Evolutionary conservation across 2,329 filamentous ascomycete species (phyloP).

Genomic region (Ascochyta viciae-villosae): DNA sequence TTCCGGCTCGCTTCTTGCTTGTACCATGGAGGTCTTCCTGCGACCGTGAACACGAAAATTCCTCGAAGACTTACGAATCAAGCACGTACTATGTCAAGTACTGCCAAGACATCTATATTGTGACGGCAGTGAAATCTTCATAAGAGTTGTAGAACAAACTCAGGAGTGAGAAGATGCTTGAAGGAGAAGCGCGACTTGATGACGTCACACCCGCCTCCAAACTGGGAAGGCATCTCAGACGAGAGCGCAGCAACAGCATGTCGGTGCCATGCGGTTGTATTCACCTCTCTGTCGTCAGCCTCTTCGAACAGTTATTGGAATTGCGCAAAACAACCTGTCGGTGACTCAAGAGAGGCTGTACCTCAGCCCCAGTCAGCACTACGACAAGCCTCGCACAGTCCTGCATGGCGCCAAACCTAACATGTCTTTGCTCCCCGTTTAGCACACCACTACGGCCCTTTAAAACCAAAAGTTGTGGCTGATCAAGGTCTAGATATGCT

Average conservation of each 20-base stretch:
- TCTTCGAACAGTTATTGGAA: too few relatives aligned
- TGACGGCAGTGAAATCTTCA: background rate
- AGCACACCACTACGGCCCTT: background rate
- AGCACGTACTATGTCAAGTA: background rate
- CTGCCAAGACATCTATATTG: background rate
- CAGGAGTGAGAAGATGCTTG: background rate
- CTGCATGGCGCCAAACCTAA: conserved; percentile 4
- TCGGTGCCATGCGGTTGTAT: too few relatives aligned
- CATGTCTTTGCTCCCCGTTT: background rate
- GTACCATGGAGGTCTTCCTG: too few relatives aligned
- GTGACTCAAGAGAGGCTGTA: background rate
- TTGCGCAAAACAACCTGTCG: background rate
- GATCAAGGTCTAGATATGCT: background rate
- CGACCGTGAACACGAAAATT: too few relatives aligned
- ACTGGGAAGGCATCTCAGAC: background rate
- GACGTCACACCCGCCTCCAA: background rate
- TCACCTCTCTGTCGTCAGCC: too few relatives aligned
- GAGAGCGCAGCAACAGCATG: background rate
- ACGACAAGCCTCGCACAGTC: conserved; percentile 1
- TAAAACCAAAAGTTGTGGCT: background rate
- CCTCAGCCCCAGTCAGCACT: conserved; percentile 16
- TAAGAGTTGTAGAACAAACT: background rate
- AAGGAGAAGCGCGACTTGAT: background rate
- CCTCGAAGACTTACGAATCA: too few relatives aligned
- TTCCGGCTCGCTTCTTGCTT: too few relatives aligned